Conservation (phyloP, 768 basidiomycete species). For the Agrocybe praecox region DNA sequence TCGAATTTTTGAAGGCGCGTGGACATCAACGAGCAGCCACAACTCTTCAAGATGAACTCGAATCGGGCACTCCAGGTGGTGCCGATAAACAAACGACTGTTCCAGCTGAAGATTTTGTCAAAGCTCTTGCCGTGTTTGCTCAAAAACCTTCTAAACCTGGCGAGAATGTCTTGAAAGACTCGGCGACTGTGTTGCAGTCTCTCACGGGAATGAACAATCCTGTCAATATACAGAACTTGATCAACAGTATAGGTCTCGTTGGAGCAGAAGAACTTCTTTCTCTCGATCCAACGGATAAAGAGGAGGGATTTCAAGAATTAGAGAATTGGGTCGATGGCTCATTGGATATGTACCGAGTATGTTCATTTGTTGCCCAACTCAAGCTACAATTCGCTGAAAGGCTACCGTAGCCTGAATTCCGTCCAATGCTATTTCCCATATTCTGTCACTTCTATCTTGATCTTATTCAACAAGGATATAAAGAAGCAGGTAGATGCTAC, state of each 20-base stretch:
- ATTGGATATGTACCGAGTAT: constrained; percentile 86
- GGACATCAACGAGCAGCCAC: constrained; percentile 53
- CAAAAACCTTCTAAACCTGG: constrained; percentile 67
- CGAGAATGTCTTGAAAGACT: constrained; percentile 73
- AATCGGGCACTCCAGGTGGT: constrained; percentile 44
- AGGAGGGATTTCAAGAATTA: constrained; percentile 83
- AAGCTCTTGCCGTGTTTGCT: constrained; percentile 67
- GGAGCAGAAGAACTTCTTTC: constrained; percentile 84
- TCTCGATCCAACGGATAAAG: constrained; percentile 81
- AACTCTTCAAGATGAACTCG: constrained; percentile 45
- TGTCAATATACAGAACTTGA: constrained; percentile 71
- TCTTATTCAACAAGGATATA: constrained; percentile 87
- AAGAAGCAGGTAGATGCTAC: constrained; percentile 74
- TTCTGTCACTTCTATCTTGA: constrained; percentile 98
- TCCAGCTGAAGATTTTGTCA: constrained; percentile 50
- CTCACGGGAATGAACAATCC: constrained; percentile 71
- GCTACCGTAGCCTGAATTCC: constrained; percentile 78
- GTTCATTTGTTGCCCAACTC: constrained; percentile 19
- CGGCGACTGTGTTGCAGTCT: constrained; percentile 65
- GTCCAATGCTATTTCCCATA: constrained; percentile 92
- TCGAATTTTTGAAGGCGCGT: constrained; percentile 51
- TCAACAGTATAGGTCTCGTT: constrained; percentile 75
- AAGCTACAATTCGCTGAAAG: constrained; percentile 3
- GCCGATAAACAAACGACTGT: constrained; percentile 44
- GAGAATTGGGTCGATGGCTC: constrained; percentile 91